A percentile compares a stretch with the other conserved stretches of the same genome.
These are phyloP conservation scores for Casuarina equisetifolia DNA, from an alignment of 306 rosid genomes.

Conservation along the genomic window DNA sequence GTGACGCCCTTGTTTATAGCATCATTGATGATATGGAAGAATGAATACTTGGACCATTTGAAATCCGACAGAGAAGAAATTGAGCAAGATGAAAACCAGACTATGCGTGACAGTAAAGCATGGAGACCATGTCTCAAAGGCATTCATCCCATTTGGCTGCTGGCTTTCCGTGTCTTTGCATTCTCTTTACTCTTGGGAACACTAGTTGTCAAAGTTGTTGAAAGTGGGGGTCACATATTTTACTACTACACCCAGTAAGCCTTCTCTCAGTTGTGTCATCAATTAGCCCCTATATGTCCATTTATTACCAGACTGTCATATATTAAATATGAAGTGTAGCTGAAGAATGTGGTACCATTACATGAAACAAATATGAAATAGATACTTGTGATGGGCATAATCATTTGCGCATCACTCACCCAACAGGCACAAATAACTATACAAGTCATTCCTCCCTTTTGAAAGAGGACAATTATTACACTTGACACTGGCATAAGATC, in stretches of 20 bases:
- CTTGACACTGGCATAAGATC: background rate
- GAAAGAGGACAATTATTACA: background rate
- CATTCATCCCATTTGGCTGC: slow-evolving; percentile 67
- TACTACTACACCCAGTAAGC: slow-evolving; percentile 83
- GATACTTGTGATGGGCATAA: background rate
- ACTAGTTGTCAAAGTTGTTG: slow-evolving; percentile 39
- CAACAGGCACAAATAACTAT: background rate
- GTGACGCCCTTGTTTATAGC: slow-evolving; percentile 46
- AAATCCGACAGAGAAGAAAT: slow-evolving; percentile 38
- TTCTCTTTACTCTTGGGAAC: slow-evolving; percentile 51
- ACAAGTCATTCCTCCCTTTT: background rate
- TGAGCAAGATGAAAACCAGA: slow-evolving; percentile 31
- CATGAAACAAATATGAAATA: background rate
- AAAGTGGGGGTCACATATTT: slow-evolving; percentile 40
- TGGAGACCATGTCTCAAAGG: slow-evolving; percentile 74
- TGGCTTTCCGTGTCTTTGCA: slow-evolving; percentile 56
- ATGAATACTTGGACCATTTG: slow-evolving; percentile 34
- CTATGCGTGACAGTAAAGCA: slow-evolving; percentile 43
- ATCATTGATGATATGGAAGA: slow-evolving; percentile 44
- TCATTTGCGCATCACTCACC: background rate
- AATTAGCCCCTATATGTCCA: slow-evolving; percentile 6
- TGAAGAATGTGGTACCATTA: background rate
- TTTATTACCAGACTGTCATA: background rate
- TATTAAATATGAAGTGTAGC: background rate
- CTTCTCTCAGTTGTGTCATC: slow-evolving; percentile 15